Evolutionary conservation across 2,329 filamentous ascomycete genomes (phyloP).

Genomic region (Sarocladium brachiariae): DNA sequence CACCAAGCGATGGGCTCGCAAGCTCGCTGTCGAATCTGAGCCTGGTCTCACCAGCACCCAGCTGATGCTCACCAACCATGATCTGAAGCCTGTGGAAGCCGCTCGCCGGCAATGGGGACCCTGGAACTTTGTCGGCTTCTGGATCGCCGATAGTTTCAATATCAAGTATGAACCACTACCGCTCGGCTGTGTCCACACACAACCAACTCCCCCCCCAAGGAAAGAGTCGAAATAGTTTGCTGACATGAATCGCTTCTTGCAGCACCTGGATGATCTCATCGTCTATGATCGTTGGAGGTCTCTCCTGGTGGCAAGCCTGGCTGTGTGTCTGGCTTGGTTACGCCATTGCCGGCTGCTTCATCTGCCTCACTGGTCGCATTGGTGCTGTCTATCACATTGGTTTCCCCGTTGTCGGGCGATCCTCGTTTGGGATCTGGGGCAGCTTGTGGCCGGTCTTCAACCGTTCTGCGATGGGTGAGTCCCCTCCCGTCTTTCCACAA

Average conservation of each 20-base stretch:
- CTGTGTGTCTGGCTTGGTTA: conserved; percentile 87
- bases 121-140: conserved; percentile 85
- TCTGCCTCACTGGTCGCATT: conserved; percentile 73
- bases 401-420: conserved; percentile 72
- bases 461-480: conserved; percentile 66
- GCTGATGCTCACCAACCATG: conserved; percentile 80
- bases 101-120: conserved; percentile 75
- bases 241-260: neutral
- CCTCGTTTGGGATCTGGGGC: conserved; percentile 85
- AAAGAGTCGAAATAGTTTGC: too few species aligned
- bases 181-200: too few species aligned
- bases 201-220: too few species aligned
- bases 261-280: conserved; percentile 94
- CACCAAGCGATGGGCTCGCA: conserved; percentile 41
- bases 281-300: conserved; percentile 67
- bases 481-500: too few species aligned
- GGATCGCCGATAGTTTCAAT: conserved; percentile 80
- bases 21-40: conserved; percentile 67
- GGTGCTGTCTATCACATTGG: conserved; percentile 84
- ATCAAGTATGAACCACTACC: conserved; percentile 46
- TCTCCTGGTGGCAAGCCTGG: conserved; percentile 91
- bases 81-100: conserved; percentile 74
- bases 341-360: conserved; percentile 65
- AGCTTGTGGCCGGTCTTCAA: conserved; percentile 86
- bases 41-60: conserved; percentile 70